A percentile compares a stretch with the other conserved stretches of the same genome.
These are phyloP conservation scores for Kitagawia praeruptora DNA, from an alignment of 129 eudicot genomes.

Conservation along the genomic window DNA sequence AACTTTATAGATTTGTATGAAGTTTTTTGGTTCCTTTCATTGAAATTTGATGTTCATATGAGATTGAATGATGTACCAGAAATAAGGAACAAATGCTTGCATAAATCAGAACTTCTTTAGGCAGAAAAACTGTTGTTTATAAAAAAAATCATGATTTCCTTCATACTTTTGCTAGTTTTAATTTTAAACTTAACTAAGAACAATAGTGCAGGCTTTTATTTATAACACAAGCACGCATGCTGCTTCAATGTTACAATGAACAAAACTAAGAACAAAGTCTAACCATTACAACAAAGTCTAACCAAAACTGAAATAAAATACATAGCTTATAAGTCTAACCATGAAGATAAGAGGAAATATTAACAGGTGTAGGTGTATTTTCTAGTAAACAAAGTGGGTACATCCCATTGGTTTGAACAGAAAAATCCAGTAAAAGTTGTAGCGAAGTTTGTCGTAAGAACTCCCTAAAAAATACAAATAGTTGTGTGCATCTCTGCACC, in stretches of 20 bases:
- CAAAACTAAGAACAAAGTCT: no score
- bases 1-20: not conserved
- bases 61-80: not conserved
- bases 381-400: not conserved
- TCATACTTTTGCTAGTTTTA: not conserved
- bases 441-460: not conserved
- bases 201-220: not conserved
- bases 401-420: not conserved
- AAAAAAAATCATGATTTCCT: not conserved
- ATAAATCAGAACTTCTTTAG: not conserved
- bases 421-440: not conserved
- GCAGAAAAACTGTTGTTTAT: not conserved
- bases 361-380: not conserved
- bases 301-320: not conserved
- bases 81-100: not conserved
- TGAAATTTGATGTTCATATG: not conserved
- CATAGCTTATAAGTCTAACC: not conserved
- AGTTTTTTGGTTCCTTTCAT: not conserved
- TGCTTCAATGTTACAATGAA: not conserved
- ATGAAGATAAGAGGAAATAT: not conserved
- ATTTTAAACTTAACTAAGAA: not conserved
- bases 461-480: not conserved
- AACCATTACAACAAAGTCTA: no score
- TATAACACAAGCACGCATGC: not conserved
- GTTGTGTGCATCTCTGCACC: not conserved